A percentile compares a stretch with the other conserved stretches of the same genome.
phyloP scores from a whole-genome alignment of 768 basidiomycete genomes.

The Boletellus emodensis region DNA sequence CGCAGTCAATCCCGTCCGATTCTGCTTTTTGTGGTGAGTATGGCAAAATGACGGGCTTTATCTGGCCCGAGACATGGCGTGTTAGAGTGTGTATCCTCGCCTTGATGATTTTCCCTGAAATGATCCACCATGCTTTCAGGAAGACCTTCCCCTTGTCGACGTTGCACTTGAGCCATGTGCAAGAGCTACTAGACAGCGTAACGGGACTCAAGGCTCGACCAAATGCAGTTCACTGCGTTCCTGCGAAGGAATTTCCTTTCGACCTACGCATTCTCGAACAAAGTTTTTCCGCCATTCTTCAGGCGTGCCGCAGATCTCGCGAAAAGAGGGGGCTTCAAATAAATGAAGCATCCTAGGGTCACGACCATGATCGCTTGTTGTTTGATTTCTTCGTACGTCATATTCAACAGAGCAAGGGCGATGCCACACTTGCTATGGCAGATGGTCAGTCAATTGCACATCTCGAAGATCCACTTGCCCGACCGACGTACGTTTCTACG shows the following conservation, averaged over 20 bases:
- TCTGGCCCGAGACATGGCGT: conserved; percentile 9
- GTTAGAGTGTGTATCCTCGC: neutral
- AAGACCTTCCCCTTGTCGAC: conserved; percentile 7
- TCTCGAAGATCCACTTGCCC: neutral
- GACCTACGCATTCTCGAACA: conserved; percentile 1
- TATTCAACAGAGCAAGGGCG: neutral
- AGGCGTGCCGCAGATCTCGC: conserved; percentile 5
- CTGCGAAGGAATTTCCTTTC: conserved; percentile 1
- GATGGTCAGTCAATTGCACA: neutral
- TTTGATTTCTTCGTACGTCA: conserved; percentile 10
- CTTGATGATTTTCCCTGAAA: no score
- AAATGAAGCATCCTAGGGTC: conserved; percentile 1
- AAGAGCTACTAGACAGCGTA: conserved; percentile 3
- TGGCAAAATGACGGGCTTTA: conserved; percentile 1
- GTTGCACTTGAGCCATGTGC: conserved; percentile 7
- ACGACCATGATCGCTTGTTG: conserved; percentile 9
- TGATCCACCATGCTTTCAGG: neutral
- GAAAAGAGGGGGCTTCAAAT: neutral
- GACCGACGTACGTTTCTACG: neutral
- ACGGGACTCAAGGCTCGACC: neutral
- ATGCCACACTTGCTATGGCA: no score
- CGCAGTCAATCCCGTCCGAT: conserved; percentile 3
- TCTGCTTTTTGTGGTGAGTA: conserved; percentile 1
- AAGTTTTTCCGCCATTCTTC: conserved; percentile 11
- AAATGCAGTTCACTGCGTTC: neutral